Percentiles rank a stretch among this genome's conserved stretches.
phyloP scores from a whole-genome alignment of 1,284 basidiomycete species.

The Xerocomus alliaceus region DNA sequence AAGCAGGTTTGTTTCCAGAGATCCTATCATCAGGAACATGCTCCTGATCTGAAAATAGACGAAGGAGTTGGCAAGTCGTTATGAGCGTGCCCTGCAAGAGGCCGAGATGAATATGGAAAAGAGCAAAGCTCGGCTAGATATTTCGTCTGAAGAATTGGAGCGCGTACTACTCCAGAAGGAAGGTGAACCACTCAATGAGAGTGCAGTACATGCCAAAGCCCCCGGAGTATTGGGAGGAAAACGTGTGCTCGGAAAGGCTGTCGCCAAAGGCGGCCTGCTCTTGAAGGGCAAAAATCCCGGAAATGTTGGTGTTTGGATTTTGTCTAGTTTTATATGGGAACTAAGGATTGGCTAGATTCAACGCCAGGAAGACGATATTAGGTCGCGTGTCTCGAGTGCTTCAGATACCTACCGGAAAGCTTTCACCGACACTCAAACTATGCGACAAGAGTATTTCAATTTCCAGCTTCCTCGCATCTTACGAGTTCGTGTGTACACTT shows the following conservation, averaged over 20 bases:
- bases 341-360: slow-evolving; percentile 65
- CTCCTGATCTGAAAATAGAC: slow-evolving; percentile 56
- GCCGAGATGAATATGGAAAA: slow-evolving; percentile 91
- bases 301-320: slow-evolving; percentile 62
- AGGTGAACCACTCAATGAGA: slow-evolving; percentile 88
- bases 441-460: slow-evolving; percentile 97
- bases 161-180: slow-evolving; percentile 93
- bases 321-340: not conserved
- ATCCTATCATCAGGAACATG: slow-evolving; percentile 10
- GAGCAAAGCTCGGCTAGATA: slow-evolving; percentile 85
- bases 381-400: slow-evolving; percentile 81
- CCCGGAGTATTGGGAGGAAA: slow-evolving; percentile 69
- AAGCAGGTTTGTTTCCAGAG: slow-evolving; percentile 69
- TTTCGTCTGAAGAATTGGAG: slow-evolving; percentile 93
- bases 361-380: slow-evolving; percentile 93
- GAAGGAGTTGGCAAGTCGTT: slow-evolving; percentile 86
- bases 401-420: slow-evolving; percentile 92
- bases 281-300: slow-evolving; percentile 95
- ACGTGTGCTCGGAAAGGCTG: slow-evolving; percentile 83
- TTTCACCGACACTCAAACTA: slow-evolving; percentile 87
- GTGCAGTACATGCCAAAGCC: slow-evolving; percentile 65
- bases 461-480: slow-evolving; percentile 94
- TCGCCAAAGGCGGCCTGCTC: slow-evolving; percentile 88
- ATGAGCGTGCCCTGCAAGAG: slow-evolving; percentile 89
- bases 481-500: slow-evolving; percentile 65